Base-by-base conservation (phyloP, 2,329 filamentous ascomycete species). In the Diaporthe aspalathi region DNA sequence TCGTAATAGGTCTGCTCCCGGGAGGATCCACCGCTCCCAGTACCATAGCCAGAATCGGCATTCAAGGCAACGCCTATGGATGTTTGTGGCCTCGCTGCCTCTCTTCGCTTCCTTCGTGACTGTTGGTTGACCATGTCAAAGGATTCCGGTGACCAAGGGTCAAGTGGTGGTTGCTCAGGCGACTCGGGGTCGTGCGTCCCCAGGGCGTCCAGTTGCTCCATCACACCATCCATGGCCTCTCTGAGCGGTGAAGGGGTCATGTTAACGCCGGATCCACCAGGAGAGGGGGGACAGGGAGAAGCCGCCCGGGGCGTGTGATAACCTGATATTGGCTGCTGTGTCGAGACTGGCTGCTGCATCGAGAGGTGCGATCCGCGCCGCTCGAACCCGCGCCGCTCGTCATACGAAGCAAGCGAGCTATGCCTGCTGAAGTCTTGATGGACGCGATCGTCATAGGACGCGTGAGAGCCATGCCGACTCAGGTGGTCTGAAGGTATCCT, bases 151-250 rank as follows among this genome's bases (percentile, higher is more conserved):
- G 94, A 96, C 96, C 96, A 99, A 5, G 94, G 91, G 77, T 94
- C 90, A 11, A 90, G 81, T 6, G 57, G 29, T 11, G 71, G 0
- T 0, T 87, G 83, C 52, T 89, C 86, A 0, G 89, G 87, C 35
- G 88, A 86, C 43, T 88, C 86, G 77, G 73, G 85, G 27, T 87
- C 83, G 70, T 87, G 86, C 52, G 88, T 85, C 22, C 92, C 92
- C 85, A 99, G 93, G 72, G 95, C 94, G 78, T 97, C 92, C 53
- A 99, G 83, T 70, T 96, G 97, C 75, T 96, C 94, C 90, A 98
- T 98, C 5, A 99, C 95, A 80, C 97, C 95, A 78, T 98, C 95
- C 94, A 99, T 99, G 1, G 96, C 96, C 80, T 95, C 94, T 72
- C 96, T 89, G 3, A 99, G 84, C 0, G 96, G 96, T 2, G 96